phyloP scores from a whole-genome alignment of 495 filamentous ascomycete species.

The Neurospora sublineolata region DNA sequence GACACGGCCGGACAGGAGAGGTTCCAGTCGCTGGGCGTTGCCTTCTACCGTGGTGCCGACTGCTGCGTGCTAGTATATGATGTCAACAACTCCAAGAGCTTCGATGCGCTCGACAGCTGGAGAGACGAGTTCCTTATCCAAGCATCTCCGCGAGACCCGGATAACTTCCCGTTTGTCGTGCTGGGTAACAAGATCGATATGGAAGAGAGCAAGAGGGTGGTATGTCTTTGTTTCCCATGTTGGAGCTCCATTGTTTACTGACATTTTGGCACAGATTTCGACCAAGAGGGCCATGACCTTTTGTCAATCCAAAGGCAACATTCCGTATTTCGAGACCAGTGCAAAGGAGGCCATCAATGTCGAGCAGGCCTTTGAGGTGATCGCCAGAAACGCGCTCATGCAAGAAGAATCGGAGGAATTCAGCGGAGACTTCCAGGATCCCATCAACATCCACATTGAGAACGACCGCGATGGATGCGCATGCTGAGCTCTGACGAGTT shows the following conservation, averaged over 20 bases:
- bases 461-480: slow-evolving; percentile 84
- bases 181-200: slow-evolving; percentile 99
- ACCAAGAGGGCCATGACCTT: slow-evolving; percentile 93
- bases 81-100: slow-evolving; percentile 98
- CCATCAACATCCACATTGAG: slow-evolving; percentile 93
- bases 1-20: slow-evolving; percentile 97
- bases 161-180: slow-evolving; percentile 96
- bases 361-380: slow-evolving; percentile 98
- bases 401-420: slow-evolving; percentile 94
- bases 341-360: slow-evolving; percentile 98
- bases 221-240: slow-evolving; percentile 22
- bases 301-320: slow-evolving; percentile 91
- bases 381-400: slow-evolving; percentile 85
- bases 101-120: slow-evolving; percentile 97
- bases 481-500: slow-evolving; percentile 41
- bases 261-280: slow-evolving; percentile 50
- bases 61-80: slow-evolving; percentile 98
- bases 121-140: slow-evolving; percentile 97
- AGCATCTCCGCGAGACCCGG: slow-evolving; percentile 88
- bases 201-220: slow-evolving; percentile 91
- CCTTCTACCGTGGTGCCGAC: slow-evolving; percentile 96
- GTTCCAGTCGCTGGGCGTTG: slow-evolving; percentile 94
- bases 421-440: slow-evolving; percentile 87
- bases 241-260: slow-evolving; percentile 3
- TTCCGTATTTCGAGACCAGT: slow-evolving; percentile 98